Evolutionary conservation across 2,329 filamentous ascomycete genomes (phyloP).

Genomic region (Cordyceps fumosorosea): DNA sequence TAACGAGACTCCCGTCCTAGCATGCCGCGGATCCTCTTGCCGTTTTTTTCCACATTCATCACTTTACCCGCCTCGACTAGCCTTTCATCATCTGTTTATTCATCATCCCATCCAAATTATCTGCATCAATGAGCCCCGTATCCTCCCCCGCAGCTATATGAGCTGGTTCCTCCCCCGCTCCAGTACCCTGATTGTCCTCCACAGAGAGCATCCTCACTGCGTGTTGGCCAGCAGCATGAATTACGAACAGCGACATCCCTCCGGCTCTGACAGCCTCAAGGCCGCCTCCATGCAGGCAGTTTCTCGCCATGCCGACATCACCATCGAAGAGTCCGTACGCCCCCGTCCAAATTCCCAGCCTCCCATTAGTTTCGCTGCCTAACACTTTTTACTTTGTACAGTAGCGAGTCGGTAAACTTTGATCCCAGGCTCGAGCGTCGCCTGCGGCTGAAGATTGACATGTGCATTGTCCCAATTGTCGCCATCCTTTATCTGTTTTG

Average conservation of each 20-base stretch:
- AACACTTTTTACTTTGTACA: slow-evolving; percentile 31
- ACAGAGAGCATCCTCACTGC: too few species aligned
- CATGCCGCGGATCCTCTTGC: neutral
- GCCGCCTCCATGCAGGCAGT: neutral
- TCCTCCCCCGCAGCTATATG: neutral
- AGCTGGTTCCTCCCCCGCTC: neutral
- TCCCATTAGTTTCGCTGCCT: neutral
- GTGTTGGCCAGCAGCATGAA: neutral
- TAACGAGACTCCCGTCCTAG: neutral
- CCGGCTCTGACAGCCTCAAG: neutral
- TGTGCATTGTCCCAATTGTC: slow-evolving; percentile 59
- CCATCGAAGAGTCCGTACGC: neutral
- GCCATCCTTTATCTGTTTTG: slow-evolving; percentile 63
- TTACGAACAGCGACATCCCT: neutral
- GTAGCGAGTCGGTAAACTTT: slow-evolving; percentile 44
- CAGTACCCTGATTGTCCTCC: neutral
- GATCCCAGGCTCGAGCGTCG: slow-evolving; percentile 50
- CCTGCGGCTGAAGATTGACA: slow-evolving; percentile 58
- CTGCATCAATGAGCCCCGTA: neutral
- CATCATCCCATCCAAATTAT: neutral
- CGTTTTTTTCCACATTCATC: neutral
- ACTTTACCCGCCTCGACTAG: neutral
- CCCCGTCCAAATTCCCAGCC: neutral
- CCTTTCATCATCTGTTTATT: neutral
- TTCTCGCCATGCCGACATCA: neutral